Evolutionary conservation across 495 filamentous ascomycete species (phyloP).

Genomic region (Monascus purpureus): DNA sequence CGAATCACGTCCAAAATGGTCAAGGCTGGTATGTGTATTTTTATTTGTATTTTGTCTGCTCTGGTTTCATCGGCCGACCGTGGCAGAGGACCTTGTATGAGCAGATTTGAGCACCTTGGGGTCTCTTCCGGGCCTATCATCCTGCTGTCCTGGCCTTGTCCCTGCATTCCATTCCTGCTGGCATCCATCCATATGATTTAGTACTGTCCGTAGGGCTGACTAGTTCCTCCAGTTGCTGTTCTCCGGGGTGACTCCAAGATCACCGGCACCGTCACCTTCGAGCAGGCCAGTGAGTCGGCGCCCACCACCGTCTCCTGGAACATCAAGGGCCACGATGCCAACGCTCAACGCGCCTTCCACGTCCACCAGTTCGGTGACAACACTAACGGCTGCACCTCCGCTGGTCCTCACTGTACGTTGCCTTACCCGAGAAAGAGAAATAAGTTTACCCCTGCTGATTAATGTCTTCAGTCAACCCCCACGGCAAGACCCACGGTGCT

Average conservation of each 20-base stretch:
- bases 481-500: slow-evolving; percentile 80
- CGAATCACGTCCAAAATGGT: slow-evolving; percentile 94
- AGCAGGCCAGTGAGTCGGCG: slow-evolving; percentile 67
- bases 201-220: no score
- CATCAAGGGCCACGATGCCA: slow-evolving; percentile 84
- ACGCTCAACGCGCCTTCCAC: slow-evolving; percentile 93
- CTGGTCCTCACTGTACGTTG: slow-evolving; percentile 83
- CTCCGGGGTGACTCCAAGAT: slow-evolving; percentile 94
- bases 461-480: slow-evolving; percentile 67
- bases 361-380: slow-evolving; percentile 99
- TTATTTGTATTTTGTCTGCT: slow-evolving; percentile 3
- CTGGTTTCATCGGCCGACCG: slow-evolving; percentile 21
- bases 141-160: slow-evolving; percentile 3
- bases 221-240: slow-evolving; percentile 56
- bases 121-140: slow-evolving; percentile 20
- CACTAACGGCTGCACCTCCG: slow-evolving; percentile 98
- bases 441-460: no score
- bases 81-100: slow-evolving; percentile 30
- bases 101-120: slow-evolving; percentile 43
- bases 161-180: slow-evolving; percentile 1
- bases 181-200: slow-evolving; percentile 1
- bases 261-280: slow-evolving; percentile 83
- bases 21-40: slow-evolving; percentile 68
- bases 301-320: slow-evolving; percentile 83
- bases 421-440: no score